Evolutionary conservation across 805 yeast species (phyloP), one percentile per base, ranked within the genome.

Genomic region (Cyberlindnera subsufficiens): DNA sequence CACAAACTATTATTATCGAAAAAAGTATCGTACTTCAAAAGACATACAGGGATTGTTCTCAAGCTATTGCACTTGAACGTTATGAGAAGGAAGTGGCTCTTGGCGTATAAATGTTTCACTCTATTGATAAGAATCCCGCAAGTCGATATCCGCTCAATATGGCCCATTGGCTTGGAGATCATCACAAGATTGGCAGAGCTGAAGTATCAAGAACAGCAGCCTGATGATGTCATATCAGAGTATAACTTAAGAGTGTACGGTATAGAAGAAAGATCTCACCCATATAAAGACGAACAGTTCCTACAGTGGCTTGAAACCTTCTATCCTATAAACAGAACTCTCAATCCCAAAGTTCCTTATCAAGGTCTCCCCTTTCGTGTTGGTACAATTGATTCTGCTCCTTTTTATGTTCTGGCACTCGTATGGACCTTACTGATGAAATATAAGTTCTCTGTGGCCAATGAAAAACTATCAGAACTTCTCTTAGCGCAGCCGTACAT

Each of bases 111-210:
- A 42, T 61, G 77, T 7, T 78, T 78, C 49, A 58, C 76, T 9
- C 41, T 77, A 2, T 55, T 84, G 18, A 55, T 79, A 3, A 58
- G 82, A 40, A 51, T 74, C 1, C 74, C 74, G 1, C 58, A 58
- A 1, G 67, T 76, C 10, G 86, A 83, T 54, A 56, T 81, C 6
- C 64, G 78, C 42, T 61, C 72, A 3, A 54, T 82, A 10, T 84
- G 90, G 90, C 75, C 83, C 0, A 31, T 81, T 1, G 89, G 85
- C 0, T 58, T 78, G 5, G 81, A 77, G 45, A 75, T 82, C 5
- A 54, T 82, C 18, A 44, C 46, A 6, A 48, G 53, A 22, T 22
- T 51, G 4, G 45, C 51, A 2, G 56, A 56, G 34, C 38, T 47
- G 39, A 37, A 48, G 14, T 39, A 33, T 15, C 40, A 32, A 19